Evolutionary conservation across 805 yeast species (phyloP), one percentile per base, ranked within the genome.

Genomic region (Ogataea degrootiae): DNA sequence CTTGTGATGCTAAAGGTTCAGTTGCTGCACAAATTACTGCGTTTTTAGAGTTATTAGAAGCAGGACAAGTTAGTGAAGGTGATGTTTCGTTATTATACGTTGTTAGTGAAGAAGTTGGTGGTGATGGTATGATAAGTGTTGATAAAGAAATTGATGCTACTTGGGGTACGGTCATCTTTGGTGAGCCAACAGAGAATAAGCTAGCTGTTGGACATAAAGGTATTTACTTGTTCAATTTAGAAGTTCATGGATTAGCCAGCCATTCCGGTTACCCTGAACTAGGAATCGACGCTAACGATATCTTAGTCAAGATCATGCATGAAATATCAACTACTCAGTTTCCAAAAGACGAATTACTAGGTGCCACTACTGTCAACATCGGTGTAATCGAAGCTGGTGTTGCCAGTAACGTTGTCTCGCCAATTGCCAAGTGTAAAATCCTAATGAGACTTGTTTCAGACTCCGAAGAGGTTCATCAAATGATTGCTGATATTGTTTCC

Each of bases 161-260:
- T 8, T 83, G 87, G 87, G 77, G 77, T 11, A 55, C 77, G 9
- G 89, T 76, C 15, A 72, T 85, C 31, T 84, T 83, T 65, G 90
- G 90, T 12, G 91, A 84, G 61, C 91, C 91, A 11, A 84, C 91
- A 0, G 88, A 83, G 53, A 69, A 76, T 59, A 81, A 79, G 55
- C 68, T 84, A 19, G 87, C 85, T 14, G 76, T 76, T 5, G 90
- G 89, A 12, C 91, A 84, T 59, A 84, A 84, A 62, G 88, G 88
- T 15, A 66, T 72, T 35, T 75, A 69, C 39, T 54, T 66, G 44
- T 73, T 75, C 34, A 58, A 67, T 5, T 49, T 80, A 23, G 50
- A 60, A 16, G 78, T 74, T n/a, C 54, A 59, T n/a, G 89, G 88
- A 4, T 69, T 72, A 46, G 76, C 87, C 2, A 67, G 80, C 4